Base-by-base conservation (phyloP, 192 early-diverging fungal genomes). In the Coemansia sp. region DNA sequence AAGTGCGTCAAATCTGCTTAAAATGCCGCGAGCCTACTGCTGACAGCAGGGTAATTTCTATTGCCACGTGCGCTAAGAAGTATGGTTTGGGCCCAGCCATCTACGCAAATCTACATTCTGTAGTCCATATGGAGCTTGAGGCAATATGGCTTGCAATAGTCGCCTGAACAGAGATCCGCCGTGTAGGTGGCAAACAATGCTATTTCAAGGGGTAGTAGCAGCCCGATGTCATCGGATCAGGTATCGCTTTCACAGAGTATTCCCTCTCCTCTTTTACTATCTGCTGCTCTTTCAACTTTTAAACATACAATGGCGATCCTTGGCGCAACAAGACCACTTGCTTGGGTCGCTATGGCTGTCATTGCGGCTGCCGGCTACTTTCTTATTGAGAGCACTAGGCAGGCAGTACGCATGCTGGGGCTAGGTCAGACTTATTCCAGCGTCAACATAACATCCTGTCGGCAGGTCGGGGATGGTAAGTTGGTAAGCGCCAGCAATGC, bases 401-500 rank as follows among this genome's bases (percentile, higher is more conserved):
- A 64, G 24, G n/a, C 60, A 15, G 51, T 65, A 10, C 57, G 49
- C 31, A 59, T 68, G 17, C 37, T 56, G 3, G 79, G 79, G 0
- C 9, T 71, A 31, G 79, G 79, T 22, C 62, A 59, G 38, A 25
- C 32, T 2, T 76, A 76, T 29, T 25, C n/a, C 8, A 73, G 43
- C 40, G 70, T 59, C 19, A 82, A 82, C 56, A 76, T 64, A 6
- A 76, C 79, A 15, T 72, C 73, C 25, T 82, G 79, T n/a, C 65
- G 41, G n/a, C 73, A 76, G 39, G 64, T 82, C 39, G 79, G 73
- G 0, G 63, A 73, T 25, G 79, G 72, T 64, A 53, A 74, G 65
- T 11, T n/a, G 12, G 17, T 35, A 35, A 2, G 32, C 32, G 7
- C 8, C 2, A 47, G 22, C 1, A 2, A 22, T 8, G 22, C 9